A percentile compares a stretch with the other conserved stretches of the same genome.
phyloP scores from a whole-genome alignment of 2,329 filamentous ascomycete species.

The Colletotrichum orbiculare region DNA sequence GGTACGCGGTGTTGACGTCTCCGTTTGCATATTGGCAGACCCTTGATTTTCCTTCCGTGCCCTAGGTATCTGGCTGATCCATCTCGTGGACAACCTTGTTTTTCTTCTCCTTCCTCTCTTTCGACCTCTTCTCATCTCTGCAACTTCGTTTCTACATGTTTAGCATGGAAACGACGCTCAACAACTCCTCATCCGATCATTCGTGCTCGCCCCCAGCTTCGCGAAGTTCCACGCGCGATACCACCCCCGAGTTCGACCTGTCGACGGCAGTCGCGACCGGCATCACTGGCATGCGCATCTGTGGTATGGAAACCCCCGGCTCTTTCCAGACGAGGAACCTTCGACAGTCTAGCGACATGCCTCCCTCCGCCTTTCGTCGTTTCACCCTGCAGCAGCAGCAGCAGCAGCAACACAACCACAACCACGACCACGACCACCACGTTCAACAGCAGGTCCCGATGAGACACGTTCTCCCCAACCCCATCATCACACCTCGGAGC shows the following conservation, averaged over 20 bases:
- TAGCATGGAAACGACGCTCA: conserved; percentile 29
- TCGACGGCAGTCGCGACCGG: not conserved
- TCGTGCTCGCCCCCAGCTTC: conserved; percentile 28
- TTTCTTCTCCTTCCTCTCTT: not conserved
- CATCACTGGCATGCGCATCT: conserved; percentile 3
- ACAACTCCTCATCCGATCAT: conserved; percentile 29
- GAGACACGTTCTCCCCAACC: conserved; percentile 10
- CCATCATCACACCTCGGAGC: conserved; percentile 5
- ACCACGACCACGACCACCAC: conserved; percentile 3
- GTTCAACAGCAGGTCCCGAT: conserved; percentile 13
- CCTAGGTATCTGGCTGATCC: conserved; percentile 5
- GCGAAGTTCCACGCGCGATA: conserved; percentile 28
- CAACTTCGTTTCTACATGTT: conserved; percentile 1
- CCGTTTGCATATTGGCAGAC: conserved; percentile 31
- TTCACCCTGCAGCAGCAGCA: conserved; percentile 9
- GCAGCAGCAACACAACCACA: not conserved
- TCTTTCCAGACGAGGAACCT: conserved; percentile 6
- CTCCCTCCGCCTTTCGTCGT: conserved; percentile 13
- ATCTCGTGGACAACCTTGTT: not conserved
- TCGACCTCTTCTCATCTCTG: not conserved
- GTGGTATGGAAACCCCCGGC: conserved; percentile 14
- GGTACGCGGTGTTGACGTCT: conserved; percentile 13
- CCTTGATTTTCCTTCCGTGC: conserved; percentile 8
- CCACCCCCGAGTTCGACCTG: conserved; percentile 28
- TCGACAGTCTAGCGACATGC: conserved; percentile 8